Conservation (phyloP, 352 stramenopile species). For the Globisporangium yorkense region DNA sequence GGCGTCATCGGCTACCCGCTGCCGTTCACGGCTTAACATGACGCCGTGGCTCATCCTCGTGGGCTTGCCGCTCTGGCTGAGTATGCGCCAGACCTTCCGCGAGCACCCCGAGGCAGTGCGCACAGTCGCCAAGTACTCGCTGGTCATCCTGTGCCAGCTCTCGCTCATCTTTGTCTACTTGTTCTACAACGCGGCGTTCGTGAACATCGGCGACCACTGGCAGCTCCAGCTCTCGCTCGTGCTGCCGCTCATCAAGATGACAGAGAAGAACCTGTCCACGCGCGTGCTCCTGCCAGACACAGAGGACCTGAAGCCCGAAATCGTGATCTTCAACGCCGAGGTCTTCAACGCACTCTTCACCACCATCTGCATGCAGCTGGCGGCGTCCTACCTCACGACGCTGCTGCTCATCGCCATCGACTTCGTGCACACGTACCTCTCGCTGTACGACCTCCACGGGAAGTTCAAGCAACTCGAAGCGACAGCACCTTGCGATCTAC, state of each 20-base stretch:
- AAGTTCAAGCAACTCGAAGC: background rate
- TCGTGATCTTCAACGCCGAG: constrained; percentile 46
- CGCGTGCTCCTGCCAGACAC: constrained; percentile 1
- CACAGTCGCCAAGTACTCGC: background rate
- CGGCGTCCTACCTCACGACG: constrained; percentile 19
- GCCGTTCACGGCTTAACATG: constrained; percentile 17
- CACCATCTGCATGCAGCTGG: constrained; percentile 27
- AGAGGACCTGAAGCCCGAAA: constrained; percentile 29
- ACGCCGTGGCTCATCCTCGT: background rate
- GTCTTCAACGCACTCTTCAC: constrained; percentile 50
- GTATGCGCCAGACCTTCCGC: background rate
- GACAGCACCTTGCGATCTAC: background rate
- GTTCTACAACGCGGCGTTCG: constrained; percentile 24
- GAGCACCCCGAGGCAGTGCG: constrained; percentile 1
- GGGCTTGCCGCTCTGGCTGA: background rate
- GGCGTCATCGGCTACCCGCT: constrained; percentile 26
- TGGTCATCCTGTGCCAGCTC: constrained; percentile 11
- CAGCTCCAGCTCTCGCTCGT: constrained; percentile 21
- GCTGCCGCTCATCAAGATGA: constrained; percentile 28
- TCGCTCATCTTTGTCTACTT: constrained; percentile 22
- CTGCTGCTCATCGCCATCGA: constrained; percentile 25
- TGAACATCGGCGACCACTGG: constrained; percentile 3
- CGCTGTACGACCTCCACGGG: background rate
- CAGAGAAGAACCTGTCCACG: constrained; percentile 4
- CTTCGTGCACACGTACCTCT: constrained; percentile 13